These are phyloP conservation scores for Talaromyces sp. DNA, from an alignment of 2,329 filamentous ascomycete species.

Conservation along the genomic window DNA sequence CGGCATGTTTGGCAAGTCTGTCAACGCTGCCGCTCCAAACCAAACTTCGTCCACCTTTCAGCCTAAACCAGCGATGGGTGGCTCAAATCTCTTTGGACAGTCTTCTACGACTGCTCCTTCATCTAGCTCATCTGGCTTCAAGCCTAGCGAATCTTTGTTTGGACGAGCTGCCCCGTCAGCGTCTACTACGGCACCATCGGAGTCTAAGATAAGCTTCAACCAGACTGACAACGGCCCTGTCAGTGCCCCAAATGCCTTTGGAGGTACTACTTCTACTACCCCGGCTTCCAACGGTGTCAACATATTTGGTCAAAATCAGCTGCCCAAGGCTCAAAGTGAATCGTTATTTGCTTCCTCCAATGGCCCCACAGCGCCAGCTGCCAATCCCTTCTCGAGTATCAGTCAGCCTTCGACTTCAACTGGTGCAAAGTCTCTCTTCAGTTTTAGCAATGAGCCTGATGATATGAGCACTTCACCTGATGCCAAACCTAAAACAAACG, in stretches of 20 bases:
- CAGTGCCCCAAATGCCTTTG: slow-evolving; percentile 2
- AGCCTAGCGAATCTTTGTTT: not conserved
- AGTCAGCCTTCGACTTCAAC: slow-evolving; percentile 3
- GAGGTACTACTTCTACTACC: not conserved
- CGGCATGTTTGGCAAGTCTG: not conserved
- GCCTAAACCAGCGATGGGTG: slow-evolving; percentile 7
- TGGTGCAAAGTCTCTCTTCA: slow-evolving; percentile 3
- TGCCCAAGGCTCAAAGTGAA: slow-evolving; percentile 7
- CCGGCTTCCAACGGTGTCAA: slow-evolving; percentile 6
- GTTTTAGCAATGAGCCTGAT: slow-evolving; percentile 2
- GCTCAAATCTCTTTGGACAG: slow-evolving; percentile 4
- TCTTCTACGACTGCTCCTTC: not conserved
- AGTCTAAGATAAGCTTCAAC: not conserved
- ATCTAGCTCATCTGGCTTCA: not conserved
- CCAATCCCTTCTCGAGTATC: slow-evolving; percentile 2
- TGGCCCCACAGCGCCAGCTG: not conserved
- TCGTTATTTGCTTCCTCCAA: slow-evolving; percentile 3
- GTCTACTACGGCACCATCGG: not conserved
- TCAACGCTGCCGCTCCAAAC: not conserved
- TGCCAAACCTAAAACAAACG: slow-evolving; percentile 6
- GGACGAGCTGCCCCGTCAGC: not conserved
- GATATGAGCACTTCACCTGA: slow-evolving; percentile 11
- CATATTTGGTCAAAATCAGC: slow-evolving; percentile 9
- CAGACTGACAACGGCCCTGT: not conserved
- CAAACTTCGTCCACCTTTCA: not conserved